Evolutionary conservation across 805 yeast species (phyloP), one percentile per base, ranked within the genome.

Genomic region (Ogataea salicorniae): DNA sequence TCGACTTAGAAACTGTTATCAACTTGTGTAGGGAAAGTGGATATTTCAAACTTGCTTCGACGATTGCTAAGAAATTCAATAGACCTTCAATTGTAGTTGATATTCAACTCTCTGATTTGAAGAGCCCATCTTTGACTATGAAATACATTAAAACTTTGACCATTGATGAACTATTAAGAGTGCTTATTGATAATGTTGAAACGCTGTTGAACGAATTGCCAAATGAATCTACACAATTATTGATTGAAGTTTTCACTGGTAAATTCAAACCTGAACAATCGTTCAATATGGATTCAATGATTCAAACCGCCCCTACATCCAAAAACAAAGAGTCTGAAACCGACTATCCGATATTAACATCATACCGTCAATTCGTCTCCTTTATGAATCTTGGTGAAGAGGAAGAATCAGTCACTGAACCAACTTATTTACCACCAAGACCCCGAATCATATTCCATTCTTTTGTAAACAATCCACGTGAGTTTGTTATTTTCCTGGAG

Each of bases 221-320:
- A 0, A 77, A 85, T 48, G 89, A 84, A 47, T 85, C 96, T 0
- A 90, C 96, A 1, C 83, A 83, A 31, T 66, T 94, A 35, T 70
- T 92, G 48, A 90, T 94, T 43, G 84, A 86, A 29, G 85, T 92
- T 0, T 94, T 92, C 61, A 92, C 98, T 0, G 97, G 97, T 0
- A 81, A 79, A 46, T 92, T 84, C 62, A 70, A 67, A 29, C 84
- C 89, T 4, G 64, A 61, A 23, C 55, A 54, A 4, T 46, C 46
- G 8, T 49, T 54, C 36, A 59, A 56, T 35, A 45, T 51, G 4
- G 58, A 58, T 15, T 52, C 48, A 2, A 29, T 45, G 1, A 43
- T 52, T 13, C 37, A 43, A 8, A 51, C 47, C 9, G 57, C 58
- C 18, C 29, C 43, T 11, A 16, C 42, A 9, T 39, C 40, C 31